These are phyloP conservation scores for Boletus sp. DNA, from an alignment of 1,284 basidiomycete genomes.

Conservation along the genomic window DNA sequence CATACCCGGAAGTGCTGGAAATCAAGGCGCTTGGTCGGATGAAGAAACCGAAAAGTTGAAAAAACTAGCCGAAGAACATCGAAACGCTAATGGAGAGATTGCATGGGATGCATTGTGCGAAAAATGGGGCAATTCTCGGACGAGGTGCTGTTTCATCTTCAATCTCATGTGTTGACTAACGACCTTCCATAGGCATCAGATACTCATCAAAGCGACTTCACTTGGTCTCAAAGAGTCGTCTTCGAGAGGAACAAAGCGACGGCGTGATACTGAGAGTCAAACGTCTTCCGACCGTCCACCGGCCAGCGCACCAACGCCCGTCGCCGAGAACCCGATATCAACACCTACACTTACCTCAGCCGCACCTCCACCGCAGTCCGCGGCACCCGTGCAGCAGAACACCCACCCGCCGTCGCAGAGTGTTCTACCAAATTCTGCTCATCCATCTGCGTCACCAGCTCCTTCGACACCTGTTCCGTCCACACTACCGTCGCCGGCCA, in stretches of 20 bases:
- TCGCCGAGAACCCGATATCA: slow-evolving; percentile 22
- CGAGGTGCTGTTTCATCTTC: slow-evolving; percentile 44
- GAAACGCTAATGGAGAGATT: slow-evolving; percentile 48
- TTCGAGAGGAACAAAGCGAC: slow-evolving; percentile 58
- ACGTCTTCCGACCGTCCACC: slow-evolving; percentile 30
- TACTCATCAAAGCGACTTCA: slow-evolving; percentile 71
- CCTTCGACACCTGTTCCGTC: slow-evolving; percentile 33
- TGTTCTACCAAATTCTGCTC: slow-evolving; percentile 20
- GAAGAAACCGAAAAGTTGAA: slow-evolving; percentile 67
- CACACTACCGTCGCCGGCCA: slow-evolving; percentile 29
- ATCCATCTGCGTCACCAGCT: slow-evolving; percentile 29
- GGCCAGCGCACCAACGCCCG: slow-evolving; percentile 24
- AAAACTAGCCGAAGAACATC: slow-evolving; percentile 62
- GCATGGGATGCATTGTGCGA: slow-evolving; percentile 74
- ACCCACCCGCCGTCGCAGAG: slow-evolving; percentile 25
- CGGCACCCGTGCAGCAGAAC: slow-evolving; percentile 22
- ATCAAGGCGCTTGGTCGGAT: slow-evolving; percentile 71
- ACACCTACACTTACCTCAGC: slow-evolving; percentile 21
- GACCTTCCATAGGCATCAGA: slow-evolving; percentile 55
- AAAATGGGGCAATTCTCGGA: slow-evolving; percentile 66
- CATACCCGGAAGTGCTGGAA: slow-evolving; percentile 42
- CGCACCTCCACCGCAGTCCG: slow-evolving; percentile 23
- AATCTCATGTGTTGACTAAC: slow-evolving; percentile 13
- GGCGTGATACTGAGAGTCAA: slow-evolving; percentile 45
- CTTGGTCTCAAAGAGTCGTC: slow-evolving; percentile 71